phyloP scores from a whole-genome alignment of 2,329 filamentous ascomycete genomes.

The Sclerotinia glacialis region DNA sequence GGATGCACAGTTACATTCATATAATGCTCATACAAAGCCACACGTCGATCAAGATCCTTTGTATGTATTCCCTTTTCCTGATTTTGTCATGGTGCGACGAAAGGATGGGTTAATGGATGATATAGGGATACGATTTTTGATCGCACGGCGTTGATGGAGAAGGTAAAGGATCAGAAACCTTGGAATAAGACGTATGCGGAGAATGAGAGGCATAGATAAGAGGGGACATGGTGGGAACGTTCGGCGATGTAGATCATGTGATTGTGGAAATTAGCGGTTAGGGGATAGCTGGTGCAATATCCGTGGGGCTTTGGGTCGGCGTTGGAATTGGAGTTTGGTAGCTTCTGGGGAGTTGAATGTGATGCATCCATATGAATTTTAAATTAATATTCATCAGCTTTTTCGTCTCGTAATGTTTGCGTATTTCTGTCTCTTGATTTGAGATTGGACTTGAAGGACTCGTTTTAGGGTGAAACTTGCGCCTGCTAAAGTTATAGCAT shows the following conservation, averaged over 20 bases:
- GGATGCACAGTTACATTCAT: constrained; percentile 11
- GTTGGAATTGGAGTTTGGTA: neutral
- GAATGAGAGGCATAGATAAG: constrained; percentile 19
- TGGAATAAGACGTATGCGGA: constrained; percentile 26
- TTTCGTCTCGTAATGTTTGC: too few relatives aligned
- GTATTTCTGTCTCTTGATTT: too few relatives aligned
- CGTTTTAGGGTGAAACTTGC: too few relatives aligned
- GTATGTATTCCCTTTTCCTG: constrained; percentile 19
- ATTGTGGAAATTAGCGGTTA: neutral
- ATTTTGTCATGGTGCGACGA: neutral
- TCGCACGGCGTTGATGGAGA: constrained; percentile 24
- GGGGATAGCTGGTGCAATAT: neutral
- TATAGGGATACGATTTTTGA: constrained; percentile 27
- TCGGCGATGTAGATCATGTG: too few relatives aligned
- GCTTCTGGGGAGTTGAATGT: neutral
- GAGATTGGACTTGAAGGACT: too few relatives aligned
- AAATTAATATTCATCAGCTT: neutral
- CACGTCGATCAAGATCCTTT: constrained; percentile 11
- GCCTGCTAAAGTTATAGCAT: too few relatives aligned
- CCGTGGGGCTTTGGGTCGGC: neutral
- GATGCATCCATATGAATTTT: neutral
- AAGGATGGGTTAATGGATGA: neutral
- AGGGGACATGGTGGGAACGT: too few relatives aligned
- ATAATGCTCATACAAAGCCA: constrained; percentile 13
- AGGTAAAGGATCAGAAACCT: constrained; percentile 23